phyloP scores from a whole-genome alignment of 1,284 basidiomycete species.

The Cryptococcus neoformans region DNA sequence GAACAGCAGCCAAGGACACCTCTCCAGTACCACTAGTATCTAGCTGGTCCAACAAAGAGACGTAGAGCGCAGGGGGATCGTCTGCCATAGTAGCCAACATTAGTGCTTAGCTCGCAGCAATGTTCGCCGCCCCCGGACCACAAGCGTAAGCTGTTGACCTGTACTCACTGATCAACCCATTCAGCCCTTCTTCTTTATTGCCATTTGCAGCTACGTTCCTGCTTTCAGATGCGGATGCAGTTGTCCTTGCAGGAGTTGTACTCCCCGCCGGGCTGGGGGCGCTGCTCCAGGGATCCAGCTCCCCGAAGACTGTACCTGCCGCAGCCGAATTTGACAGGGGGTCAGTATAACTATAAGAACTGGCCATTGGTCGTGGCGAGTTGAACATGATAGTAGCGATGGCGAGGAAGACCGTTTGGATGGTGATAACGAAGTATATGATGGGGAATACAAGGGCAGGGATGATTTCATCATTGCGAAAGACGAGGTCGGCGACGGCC shows the following conservation, averaged over 20 bases:
- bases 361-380: conserved; percentile 30
- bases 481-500: not conserved
- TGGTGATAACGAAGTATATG: not conserved
- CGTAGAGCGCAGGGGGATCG: conserved; percentile 71
- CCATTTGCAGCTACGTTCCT: not conserved
- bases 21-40: conserved; percentile 66
- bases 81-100: conserved; percentile 58
- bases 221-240: conserved; percentile 4
- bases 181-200: conserved; percentile 18
- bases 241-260: conserved; percentile 2
- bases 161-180: conserved; percentile 33
- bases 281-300: conserved; percentile 82
- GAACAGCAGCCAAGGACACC: conserved; percentile 73
- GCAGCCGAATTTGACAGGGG: conserved; percentile 24
- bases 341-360: conserved; percentile 22
- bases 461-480: not conserved
- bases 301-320: conserved; percentile 52
- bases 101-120: not conserved
- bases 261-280: conserved; percentile 51
- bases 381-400: conserved; percentile 37
- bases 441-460: not conserved
- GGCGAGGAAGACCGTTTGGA: not conserved
- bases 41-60: conserved; percentile 65
- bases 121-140: not conserved
- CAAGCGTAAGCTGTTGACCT: not conserved